Conservation (phyloP, 1,284 basidiomycete genomes). For the Malassezia restricta region DNA sequence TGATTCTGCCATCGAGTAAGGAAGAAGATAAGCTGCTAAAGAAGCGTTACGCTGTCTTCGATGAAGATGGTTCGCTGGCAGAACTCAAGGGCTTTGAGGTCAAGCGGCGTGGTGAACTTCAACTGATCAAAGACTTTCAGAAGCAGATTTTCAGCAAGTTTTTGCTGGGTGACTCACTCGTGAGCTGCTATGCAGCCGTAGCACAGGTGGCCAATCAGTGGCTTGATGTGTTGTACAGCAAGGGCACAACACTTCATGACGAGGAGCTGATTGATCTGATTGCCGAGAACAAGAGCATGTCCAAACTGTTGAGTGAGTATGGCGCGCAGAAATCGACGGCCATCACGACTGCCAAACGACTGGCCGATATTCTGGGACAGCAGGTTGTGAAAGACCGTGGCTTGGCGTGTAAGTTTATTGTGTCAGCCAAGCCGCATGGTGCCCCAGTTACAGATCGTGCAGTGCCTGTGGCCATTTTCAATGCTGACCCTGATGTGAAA, state of each 20-base stretch:
- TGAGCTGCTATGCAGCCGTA: slow-evolving; percentile 90
- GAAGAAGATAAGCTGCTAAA: slow-evolving; percentile 98
- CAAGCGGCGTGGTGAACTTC: slow-evolving; percentile 91
- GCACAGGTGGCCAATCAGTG: slow-evolving; percentile 90
- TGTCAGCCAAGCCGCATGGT: slow-evolving; percentile 82
- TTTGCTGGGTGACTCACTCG: slow-evolving; percentile 75
- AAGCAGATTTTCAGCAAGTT: slow-evolving; percentile 98
- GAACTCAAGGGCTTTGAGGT: slow-evolving; percentile 99
- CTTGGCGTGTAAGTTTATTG: slow-evolving; percentile 96
- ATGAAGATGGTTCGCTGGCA: slow-evolving; percentile 88
- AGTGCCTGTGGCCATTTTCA: slow-evolving; percentile 96
- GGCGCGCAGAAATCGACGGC: slow-evolving; percentile 93
- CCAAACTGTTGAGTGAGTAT: slow-evolving; percentile 90
- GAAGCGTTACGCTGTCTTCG: slow-evolving; percentile 99
- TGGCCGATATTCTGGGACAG: slow-evolving; percentile 93
- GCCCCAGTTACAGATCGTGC: slow-evolving; percentile 95
- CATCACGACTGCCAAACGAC: slow-evolving; percentile 84
- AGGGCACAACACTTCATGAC: slow-evolving; percentile 69
- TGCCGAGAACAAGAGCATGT: slow-evolving; percentile 97
- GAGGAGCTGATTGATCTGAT: slow-evolving; percentile 94
- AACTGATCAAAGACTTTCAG: slow-evolving; percentile 99
- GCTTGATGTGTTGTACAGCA: slow-evolving; percentile 87
- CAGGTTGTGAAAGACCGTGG: slow-evolving; percentile 99
- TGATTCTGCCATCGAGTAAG: slow-evolving; percentile 98
- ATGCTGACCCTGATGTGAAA: slow-evolving; percentile 81